phyloP scores from a whole-genome alignment of 78 protist species.

The Paulinella micropora region DNA sequence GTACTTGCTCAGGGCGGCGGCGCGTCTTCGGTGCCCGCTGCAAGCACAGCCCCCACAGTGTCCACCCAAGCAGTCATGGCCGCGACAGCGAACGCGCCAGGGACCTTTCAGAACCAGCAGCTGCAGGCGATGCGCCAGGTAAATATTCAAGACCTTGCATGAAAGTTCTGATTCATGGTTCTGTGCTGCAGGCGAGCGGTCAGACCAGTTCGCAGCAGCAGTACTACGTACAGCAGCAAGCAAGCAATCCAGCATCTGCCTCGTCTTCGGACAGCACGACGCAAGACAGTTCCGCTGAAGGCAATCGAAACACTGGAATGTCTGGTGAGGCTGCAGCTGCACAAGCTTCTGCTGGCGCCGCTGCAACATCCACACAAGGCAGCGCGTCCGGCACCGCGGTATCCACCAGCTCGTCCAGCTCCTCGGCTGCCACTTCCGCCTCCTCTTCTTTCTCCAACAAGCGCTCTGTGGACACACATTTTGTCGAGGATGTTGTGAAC shows the following conservation, averaged over 20 bases:
- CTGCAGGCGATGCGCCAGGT: too few species aligned
- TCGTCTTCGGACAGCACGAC: neutral
- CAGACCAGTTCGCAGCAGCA: too few species aligned
- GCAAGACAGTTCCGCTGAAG: neutral
- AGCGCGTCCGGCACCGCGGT: neutral
- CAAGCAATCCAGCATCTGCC: neutral
- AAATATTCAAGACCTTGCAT: too few species aligned
- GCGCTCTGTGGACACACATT: neutral
- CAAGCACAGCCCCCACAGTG: too few species aligned
- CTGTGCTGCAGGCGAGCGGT: too few species aligned
- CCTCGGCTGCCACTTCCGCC: neutral
- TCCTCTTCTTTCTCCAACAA: neutral
- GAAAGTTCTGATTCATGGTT: too few species aligned
- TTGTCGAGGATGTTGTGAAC: conserved; percentile 1
- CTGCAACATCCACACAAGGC: neutral
- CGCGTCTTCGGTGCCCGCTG: too few species aligned
- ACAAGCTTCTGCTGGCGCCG: neutral
- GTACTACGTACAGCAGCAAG: neutral
- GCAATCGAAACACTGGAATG: too few species aligned
- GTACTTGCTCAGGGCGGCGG: too few species aligned
- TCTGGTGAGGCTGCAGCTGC: neutral
- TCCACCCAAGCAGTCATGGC: too few species aligned
- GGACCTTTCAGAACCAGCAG: too few species aligned
- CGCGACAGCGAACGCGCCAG: too few species aligned
- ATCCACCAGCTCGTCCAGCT: neutral